Conservation (phyloP, 2,329 filamentous ascomycete species). For the Exserohilum turcica region DNA sequence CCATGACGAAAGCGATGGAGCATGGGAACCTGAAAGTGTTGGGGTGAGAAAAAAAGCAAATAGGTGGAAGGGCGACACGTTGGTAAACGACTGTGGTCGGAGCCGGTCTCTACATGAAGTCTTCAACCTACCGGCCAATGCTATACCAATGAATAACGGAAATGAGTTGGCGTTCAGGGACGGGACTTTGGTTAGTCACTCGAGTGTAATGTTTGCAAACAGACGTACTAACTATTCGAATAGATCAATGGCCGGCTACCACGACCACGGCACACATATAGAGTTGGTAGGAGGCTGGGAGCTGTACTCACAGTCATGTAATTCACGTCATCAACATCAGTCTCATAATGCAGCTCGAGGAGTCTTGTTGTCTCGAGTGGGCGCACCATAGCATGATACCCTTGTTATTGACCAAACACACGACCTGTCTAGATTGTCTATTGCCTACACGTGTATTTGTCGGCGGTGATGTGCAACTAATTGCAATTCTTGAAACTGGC, state of each 20-base stretch:
- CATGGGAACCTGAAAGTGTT: constrained; percentile 8
- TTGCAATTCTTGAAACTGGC: not conserved
- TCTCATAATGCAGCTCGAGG: not conserved
- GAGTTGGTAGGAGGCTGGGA: constrained; percentile 28
- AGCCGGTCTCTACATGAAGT: constrained; percentile 17
- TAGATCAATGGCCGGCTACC: constrained; percentile 30
- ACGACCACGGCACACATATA: constrained; percentile 28
- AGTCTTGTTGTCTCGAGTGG: not conserved
- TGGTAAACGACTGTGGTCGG: not conserved
- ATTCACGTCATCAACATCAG: not conserved
- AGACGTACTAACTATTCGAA: constrained; percentile 3
- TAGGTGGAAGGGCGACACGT: not conserved
- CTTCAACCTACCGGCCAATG: constrained; percentile 29
- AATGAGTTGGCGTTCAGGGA: constrained; percentile 38
- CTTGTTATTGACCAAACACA: not conserved
- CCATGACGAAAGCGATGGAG: constrained; percentile 25
- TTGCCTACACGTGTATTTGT: not conserved
- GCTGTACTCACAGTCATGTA: constrained; percentile 20
- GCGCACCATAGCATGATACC: constrained; percentile 1
- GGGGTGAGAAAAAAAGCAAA: not conserved
- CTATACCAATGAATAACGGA: constrained; percentile 34
- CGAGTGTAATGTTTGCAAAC: not conserved
- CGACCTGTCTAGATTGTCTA: not conserved
- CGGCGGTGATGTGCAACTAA: not conserved
- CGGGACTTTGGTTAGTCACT: constrained; percentile 24